Conservation (phyloP, 805 yeast genomes). For the Sporopachydermia lactativora region DNA sequence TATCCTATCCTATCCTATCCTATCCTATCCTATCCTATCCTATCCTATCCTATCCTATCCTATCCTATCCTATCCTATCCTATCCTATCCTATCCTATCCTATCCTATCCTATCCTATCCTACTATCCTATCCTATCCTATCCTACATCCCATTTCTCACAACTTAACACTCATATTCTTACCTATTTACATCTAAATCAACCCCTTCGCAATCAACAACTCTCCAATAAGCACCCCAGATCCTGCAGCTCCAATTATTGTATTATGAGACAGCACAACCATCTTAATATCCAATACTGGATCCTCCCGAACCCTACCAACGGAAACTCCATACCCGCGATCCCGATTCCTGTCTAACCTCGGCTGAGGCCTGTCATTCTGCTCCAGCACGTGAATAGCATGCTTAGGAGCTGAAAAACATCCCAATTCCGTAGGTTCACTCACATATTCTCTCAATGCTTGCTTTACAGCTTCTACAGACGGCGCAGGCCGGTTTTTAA, state of each 20-base stretch:
- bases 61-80: no score
- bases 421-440: slow-evolving; percentile 68
- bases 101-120: no score
- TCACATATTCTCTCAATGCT: slow-evolving; percentile 54
- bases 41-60: no score
- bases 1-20: no score
- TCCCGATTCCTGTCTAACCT: slow-evolving; percentile 94
- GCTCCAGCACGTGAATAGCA: slow-evolving; percentile 84
- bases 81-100: no score
- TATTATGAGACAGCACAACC: slow-evolving; percentile 96
- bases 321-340: slow-evolving; percentile 84
- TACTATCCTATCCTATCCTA: no score
- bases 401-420: slow-evolving; percentile 91
- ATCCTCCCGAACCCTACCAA: slow-evolving; percentile 89
- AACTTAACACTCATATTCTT: neutral
- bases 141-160: no score
- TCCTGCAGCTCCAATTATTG: slow-evolving; percentile 98
- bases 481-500: slow-evolving; percentile 75
- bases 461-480: slow-evolving; percentile 66
- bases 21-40: no score
- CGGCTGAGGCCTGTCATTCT: slow-evolving; percentile 92
- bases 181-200: slow-evolving; percentile 32
- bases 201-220: slow-evolving; percentile 59
- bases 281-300: slow-evolving; percentile 89
- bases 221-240: slow-evolving; percentile 95